phyloP scores from a whole-genome alignment of 768 basidiomycete species.

The Pisolithus microcarpus region DNA sequence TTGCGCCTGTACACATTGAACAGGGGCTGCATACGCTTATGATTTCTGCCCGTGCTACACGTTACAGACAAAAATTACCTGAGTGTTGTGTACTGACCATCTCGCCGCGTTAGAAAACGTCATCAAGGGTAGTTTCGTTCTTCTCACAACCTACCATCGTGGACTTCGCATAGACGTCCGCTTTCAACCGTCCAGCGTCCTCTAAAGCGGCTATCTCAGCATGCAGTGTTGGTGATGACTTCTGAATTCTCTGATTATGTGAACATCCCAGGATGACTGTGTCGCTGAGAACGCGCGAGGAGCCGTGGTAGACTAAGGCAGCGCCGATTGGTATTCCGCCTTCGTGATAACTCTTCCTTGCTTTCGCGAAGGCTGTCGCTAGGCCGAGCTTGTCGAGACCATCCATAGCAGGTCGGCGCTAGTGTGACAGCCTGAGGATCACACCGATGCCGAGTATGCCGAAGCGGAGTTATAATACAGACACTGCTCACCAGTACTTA shows the following conservation, averaged over 20 bases:
- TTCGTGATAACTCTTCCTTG: slow-evolving; percentile 38
- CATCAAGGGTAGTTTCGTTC: background rate
- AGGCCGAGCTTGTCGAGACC: slow-evolving; percentile 26
- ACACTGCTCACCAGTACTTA: too few relatives aligned
- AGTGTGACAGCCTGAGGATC: too few relatives aligned
- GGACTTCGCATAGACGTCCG: slow-evolving; percentile 37
- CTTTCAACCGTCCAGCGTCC: slow-evolving; percentile 43
- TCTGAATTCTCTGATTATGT: slow-evolving; percentile 41
- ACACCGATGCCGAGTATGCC: too few relatives aligned
- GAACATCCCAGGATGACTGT: slow-evolving; percentile 33
- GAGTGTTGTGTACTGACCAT: slow-evolving; percentile 31
- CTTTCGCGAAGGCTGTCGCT: slow-evolving; percentile 33
- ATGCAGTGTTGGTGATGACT: slow-evolving; percentile 36
- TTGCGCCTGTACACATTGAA: slow-evolving; percentile 59
- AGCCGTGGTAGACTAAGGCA: slow-evolving; percentile 32
- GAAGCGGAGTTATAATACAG: too few relatives aligned
- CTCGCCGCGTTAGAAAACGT: background rate
- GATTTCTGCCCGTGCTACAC: background rate
- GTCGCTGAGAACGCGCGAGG: slow-evolving; percentile 1
- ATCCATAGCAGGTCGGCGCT: background rate
- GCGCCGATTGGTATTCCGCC: slow-evolving; percentile 63
- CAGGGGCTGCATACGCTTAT: slow-evolving; percentile 40
- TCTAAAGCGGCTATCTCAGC: slow-evolving; percentile 47
- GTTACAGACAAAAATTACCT: slow-evolving; percentile 22
- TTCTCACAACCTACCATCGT: slow-evolving; percentile 38